Conservation (phyloP, 495 filamentous ascomycete genomes). For the Podospora australis region DNA sequence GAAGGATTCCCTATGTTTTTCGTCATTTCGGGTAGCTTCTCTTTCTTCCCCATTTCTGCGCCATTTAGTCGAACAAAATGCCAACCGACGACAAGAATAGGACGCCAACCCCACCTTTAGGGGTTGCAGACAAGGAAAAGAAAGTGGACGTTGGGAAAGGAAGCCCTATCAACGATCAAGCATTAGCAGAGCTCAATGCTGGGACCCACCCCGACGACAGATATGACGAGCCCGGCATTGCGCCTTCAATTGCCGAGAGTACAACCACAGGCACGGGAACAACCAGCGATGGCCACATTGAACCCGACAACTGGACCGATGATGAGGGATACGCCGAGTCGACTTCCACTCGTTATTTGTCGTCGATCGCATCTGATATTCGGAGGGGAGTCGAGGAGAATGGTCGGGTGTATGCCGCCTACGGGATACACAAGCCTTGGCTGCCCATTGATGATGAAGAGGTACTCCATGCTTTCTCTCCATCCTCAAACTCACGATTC, state of each 20-base stretch:
- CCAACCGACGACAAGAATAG: too few species aligned
- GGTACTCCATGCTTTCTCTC: neutral
- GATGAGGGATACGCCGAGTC: constrained; percentile 9
- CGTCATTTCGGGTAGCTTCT: too few species aligned
- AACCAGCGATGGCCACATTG: neutral
- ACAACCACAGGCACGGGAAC: neutral
- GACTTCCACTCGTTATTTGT: constrained; percentile 11
- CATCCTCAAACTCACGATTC: neutral
- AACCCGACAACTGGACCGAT: constrained; percentile 2
- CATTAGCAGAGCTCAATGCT: neutral
- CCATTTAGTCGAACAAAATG: too few species aligned
- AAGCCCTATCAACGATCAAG: too few species aligned
- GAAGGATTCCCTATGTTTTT: too few species aligned
- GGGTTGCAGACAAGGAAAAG: too few species aligned
- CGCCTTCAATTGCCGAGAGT: neutral
- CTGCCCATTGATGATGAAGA: constrained; percentile 10
- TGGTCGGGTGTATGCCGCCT: constrained; percentile 8
- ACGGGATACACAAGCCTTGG: constrained; percentile 12
- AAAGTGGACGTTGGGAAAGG: too few species aligned
- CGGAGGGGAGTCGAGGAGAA: constrained; percentile 11
- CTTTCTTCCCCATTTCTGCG: too few species aligned
- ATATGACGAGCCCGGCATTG: neutral
- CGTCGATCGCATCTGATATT: constrained; percentile 13
- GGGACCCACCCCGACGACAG: neutral
- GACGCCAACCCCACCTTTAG: too few species aligned